These are phyloP conservation scores for Fraxinus americana DNA, from an alignment of 257 asterid species.

Conservation along the genomic window DNA sequence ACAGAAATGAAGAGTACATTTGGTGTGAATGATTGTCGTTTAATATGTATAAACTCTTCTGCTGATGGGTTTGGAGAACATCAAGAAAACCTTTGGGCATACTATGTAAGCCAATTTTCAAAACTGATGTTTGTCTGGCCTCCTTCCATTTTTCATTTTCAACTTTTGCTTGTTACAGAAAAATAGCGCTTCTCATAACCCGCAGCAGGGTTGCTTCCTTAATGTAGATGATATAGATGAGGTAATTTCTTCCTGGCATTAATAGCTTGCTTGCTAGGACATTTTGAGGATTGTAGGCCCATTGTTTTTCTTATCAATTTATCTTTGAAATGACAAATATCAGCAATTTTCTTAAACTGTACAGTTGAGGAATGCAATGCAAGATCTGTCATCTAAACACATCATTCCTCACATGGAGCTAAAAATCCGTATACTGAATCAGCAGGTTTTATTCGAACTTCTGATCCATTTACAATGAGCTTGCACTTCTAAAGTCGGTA, in stretches of 20 bases:
- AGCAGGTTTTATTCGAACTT: constrained; percentile 63
- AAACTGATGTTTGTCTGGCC: constrained; percentile 13
- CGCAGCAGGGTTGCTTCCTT: constrained; percentile 68
- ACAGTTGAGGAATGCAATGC: constrained; percentile 79
- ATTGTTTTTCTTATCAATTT: constrained; percentile 3
- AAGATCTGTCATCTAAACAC: constrained; percentile 84
- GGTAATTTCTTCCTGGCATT: constrained; percentile 48
- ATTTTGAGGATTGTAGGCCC: constrained; percentile 3
- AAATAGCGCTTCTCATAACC: constrained; percentile 41
- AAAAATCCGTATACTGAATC: constrained; percentile 84
- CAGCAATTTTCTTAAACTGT: constrained; percentile 22
- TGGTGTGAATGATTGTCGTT: constrained; percentile 80
- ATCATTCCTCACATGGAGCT: constrained; percentile 96
- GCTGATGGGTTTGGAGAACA: constrained; percentile 56
- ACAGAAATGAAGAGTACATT: constrained; percentile 81
- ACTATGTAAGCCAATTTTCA: constrained; percentile 56
- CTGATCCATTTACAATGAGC: constrained; percentile 14
- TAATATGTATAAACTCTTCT: constrained; percentile 83
- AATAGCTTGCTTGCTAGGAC: constrained; percentile 16
- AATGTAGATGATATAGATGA: constrained; percentile 76
- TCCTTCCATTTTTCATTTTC: constrained; percentile 19
- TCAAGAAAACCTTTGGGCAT: constrained; percentile 71
- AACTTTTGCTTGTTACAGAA: constrained; percentile 53
- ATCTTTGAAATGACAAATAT: constrained; percentile 23
- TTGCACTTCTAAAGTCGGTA: constrained; percentile 21